Evolutionary conservation across 2,329 filamentous ascomycete species (phyloP).

Genomic region (Rhexocercosporidium sp.): DNA sequence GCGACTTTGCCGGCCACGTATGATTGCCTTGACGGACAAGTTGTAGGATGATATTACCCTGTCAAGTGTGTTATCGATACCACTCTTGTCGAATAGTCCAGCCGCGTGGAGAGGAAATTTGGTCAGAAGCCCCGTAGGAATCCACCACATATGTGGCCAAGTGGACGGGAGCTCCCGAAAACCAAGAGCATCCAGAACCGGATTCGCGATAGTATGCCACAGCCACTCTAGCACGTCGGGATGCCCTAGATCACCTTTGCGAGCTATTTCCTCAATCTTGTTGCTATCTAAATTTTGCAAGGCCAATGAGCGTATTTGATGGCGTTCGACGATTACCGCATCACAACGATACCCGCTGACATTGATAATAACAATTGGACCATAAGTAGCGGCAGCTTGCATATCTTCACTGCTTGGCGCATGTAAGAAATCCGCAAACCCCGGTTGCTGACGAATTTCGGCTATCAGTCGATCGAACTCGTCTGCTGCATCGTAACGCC

Average conservation of each 20-base stretch:
- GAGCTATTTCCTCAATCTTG: neutral
- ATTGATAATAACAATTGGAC: slow-evolving; percentile 43
- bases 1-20: slow-evolving; percentile 33
- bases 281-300: neutral
- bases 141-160: slow-evolving; percentile 45
- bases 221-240: slow-evolving; percentile 40
- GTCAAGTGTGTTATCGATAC: slow-evolving; percentile 41
- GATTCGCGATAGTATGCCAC: slow-evolving; percentile 39
- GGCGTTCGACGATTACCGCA: slow-evolving; percentile 39
- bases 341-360: slow-evolving; percentile 40
- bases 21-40: slow-evolving; percentile 44
- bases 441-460: slow-evolving; percentile 27
- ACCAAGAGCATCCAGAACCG: slow-evolving; percentile 39
- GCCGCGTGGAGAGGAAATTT: slow-evolving; percentile 45
- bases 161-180: slow-evolving; percentile 18
- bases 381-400: slow-evolving; percentile 30
- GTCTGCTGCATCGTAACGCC: slow-evolving; percentile 4
- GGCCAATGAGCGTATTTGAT: slow-evolving; percentile 27
- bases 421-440: slow-evolving; percentile 39
- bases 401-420: slow-evolving; percentile 32
- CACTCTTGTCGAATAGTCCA: slow-evolving; percentile 37
- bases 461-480: slow-evolving; percentile 14
- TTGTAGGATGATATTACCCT: slow-evolving; percentile 48
- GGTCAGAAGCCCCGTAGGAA: slow-evolving; percentile 41
- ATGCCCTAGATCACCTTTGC: neutral